phyloP scores from a whole-genome alignment of 75 land plant genomes.

The Sequoia sempervirens region DNA sequence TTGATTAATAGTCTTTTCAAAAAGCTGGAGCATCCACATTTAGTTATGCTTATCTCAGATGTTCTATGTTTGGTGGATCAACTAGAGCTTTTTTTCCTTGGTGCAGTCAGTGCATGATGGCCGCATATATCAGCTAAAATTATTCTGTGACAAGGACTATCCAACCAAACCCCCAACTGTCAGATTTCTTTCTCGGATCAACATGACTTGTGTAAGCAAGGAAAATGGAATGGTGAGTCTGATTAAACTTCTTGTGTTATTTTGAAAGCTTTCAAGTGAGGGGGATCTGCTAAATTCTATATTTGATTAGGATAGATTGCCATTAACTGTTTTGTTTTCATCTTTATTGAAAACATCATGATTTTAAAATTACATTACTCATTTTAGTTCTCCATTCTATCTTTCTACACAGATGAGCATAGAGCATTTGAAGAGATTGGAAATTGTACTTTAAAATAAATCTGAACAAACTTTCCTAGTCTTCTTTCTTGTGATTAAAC shows the following conservation, averaged over 20 bases:
- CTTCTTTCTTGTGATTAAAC: not conserved
- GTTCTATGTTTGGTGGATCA: not conserved
- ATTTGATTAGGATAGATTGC: not conserved
- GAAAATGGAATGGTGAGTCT: slow-evolving; percentile 81
- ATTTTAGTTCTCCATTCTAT: not conserved
- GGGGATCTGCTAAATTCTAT: not conserved
- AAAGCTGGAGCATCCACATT: not conserved
- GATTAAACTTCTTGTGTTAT: not conserved
- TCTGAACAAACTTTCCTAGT: not conserved
- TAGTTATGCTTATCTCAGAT: not conserved
- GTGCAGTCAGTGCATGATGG: slow-evolving; percentile 90
- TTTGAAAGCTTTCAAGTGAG: not conserved
- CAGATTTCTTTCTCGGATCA: slow-evolving; percentile 83
- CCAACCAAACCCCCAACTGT: slow-evolving; percentile 87
- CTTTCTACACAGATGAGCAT: not conserved
- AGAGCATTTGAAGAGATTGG: not conserved
- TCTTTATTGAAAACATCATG: not conserved
- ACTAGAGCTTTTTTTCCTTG: not conserved
- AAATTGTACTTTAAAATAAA: not conserved
- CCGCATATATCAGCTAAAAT: slow-evolving; percentile 81
- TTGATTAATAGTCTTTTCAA: not conserved
- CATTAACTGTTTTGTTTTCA: not conserved
- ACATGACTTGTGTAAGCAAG: slow-evolving; percentile 82
- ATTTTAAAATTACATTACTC: not conserved
- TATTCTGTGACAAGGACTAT: slow-evolving; percentile 92